Evolutionary conservation across 352 stramenopile genomes (phyloP), one percentile per base, ranked within the genome.

Genomic region (Phytopythium ostracodes): DNA sequence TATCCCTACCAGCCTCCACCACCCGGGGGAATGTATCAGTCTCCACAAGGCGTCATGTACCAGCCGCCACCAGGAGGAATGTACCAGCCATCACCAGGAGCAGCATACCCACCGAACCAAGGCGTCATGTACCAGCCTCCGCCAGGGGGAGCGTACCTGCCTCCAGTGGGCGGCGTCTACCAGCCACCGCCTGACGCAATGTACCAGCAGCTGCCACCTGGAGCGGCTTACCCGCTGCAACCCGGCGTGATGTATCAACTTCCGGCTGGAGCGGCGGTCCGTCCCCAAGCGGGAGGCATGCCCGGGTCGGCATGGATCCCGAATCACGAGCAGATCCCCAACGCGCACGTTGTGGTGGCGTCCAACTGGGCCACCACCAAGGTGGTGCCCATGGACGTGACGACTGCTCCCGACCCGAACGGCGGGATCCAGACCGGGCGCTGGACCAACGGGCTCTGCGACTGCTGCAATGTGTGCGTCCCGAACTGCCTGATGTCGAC

Each of bases 401-500:
- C 33, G 12, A 22, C 11, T 8, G 40, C 25, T 7, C 35, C 35
- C 2, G 54, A 59, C n/a, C 38, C 54, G n/a, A 47, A 59, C 54
- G 11, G 17, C n/a, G 54, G 38, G 3, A 59, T 59, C 38, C 38
- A 33, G 14, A 52, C 22, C 4, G 69, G 62, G 8, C 64, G 66
- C 29, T 70, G 64, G 64, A 47, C 60, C 25, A 56, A 60, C 29
- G 64, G 60, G 6, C 42, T 78, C n/a, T 78, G 63, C 38, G 65
- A 51, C n/a, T 78, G 71, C 65, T 73, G 64, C 53, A 60, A 50
- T 4, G 50, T 73, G 44, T 65, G 38, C 42, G 59, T 74, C 24
- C 71, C 71, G 10, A 78, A 75, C 44, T 75, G 64, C 61, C 42
- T 44, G 38, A 78, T 78, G 71, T 43, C 40, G 11, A 58, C 50